Base-by-base conservation (phyloP, 108 stramenopile species). In the Nitzschia sp. region DNA sequence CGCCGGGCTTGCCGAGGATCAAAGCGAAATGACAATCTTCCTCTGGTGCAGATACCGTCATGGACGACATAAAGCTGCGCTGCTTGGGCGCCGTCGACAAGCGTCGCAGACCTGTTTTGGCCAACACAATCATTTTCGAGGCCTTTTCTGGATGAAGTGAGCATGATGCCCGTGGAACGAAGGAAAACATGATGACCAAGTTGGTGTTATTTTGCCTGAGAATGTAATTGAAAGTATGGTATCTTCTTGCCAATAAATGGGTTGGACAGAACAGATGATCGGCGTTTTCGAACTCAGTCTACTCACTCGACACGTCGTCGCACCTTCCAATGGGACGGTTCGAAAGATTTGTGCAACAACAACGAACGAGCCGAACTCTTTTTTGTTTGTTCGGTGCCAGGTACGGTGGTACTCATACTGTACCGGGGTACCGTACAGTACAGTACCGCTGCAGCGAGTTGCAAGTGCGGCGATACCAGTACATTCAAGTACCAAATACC, bases 1-100 rank as follows among this genome's bases (percentile, higher is more conserved):
- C 96, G 22, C 98, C 98, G 2, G 97, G 95, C 59, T 95, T 93
- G 32, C 95, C 97, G 2, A 96, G 70, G 57, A 97, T 95, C 44
- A 94, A 79, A 1, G 87, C 78, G 29, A 85, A 88, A 31, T 62
- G 78, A 15, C 27, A 46, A 3, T 73, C 67, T 66, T 80, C 79
- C 13, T 57, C 63, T 2, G 72, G 72, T 9, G 45, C 32, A 25
- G 65, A 15, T 38, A 35, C 22, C n/a, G 63, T 28, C 73, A 75
- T 60, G 57, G 66, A 58, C 15, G 73, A 67, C 63, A 67, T 60
- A 58, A 67, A 75, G 28, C 28, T 38, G 9, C 73, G 33, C 21
- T 44, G 34, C 22, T 9, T 31, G 6, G 60, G 15, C 15, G 36
- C 34, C 13, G 60, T 50, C 17, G 48, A 8, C 4, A 50, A 50